Evolutionary conservation across 306 rosid species (phyloP).

Genomic region (Clitoria ternatea): DNA sequence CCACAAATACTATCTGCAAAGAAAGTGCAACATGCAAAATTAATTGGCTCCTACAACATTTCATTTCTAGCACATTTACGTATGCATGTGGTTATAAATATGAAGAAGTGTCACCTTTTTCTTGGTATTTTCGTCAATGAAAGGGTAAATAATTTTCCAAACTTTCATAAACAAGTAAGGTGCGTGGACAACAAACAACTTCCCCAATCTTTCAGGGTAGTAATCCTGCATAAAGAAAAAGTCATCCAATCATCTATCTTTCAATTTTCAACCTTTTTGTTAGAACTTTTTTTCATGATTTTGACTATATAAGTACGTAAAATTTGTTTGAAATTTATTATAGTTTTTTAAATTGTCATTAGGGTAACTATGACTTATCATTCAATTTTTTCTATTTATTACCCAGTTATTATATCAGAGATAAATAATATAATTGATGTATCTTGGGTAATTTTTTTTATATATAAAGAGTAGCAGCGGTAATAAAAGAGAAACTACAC

Average conservation of each 20-base stretch:
- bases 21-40: background rate
- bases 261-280: no score
- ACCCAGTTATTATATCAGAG: no score
- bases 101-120: constrained; percentile 40
- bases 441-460: no score
- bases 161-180: constrained; percentile 54
- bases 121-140: constrained; percentile 57
- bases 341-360: no score
- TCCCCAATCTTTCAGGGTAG: constrained; percentile 62
- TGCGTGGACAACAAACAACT: constrained; percentile 46
- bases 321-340: no score
- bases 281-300: no score
- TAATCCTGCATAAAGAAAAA: constrained; percentile 40
- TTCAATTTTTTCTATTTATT: no score
- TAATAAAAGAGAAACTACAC: no score
- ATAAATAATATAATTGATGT: no score
- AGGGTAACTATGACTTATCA: no score
- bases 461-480: no score
- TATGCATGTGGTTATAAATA: background rate
- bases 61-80: background rate
- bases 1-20: constrained; percentile 66
- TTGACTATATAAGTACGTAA: no score
- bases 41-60: background rate
- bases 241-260: background rate
- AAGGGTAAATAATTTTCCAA: constrained; percentile 57